A percentile compares a stretch with the other conserved stretches of the same genome.
Evolutionary conservation across 345 rosid genomes (phyloP).

Genomic region (Linum trigynum): DNA sequence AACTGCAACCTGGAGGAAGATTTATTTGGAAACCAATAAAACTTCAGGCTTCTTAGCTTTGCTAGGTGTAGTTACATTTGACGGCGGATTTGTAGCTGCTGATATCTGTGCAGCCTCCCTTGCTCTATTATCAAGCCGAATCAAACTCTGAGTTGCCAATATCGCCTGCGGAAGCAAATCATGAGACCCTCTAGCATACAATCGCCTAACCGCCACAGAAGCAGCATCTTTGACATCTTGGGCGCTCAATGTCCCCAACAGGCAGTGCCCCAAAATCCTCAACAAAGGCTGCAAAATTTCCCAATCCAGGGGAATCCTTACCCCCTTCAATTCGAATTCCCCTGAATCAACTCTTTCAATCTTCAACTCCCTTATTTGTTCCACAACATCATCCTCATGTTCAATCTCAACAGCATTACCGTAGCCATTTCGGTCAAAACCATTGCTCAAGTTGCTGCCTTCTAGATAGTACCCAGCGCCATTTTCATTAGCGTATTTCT

Average conservation of each 20-base stretch:
- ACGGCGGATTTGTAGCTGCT: constrained; percentile 25
- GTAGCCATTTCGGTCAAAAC: constrained; percentile 5
- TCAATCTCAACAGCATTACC: constrained; percentile 3
- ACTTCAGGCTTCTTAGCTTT: constrained; percentile 81
- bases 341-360: constrained; percentile 23
- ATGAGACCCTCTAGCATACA: constrained; percentile 91
- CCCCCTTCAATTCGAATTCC: constrained; percentile 32
- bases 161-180: constrained; percentile 88
- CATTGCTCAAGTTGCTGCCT: constrained; percentile 14
- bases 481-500: constrained; percentile 17
- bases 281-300: constrained; percentile 73
- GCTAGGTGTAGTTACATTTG: constrained; percentile 73
- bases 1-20: constrained; percentile 10
- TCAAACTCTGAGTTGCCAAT: constrained; percentile 67
- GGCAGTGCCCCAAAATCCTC: constrained; percentile 75
- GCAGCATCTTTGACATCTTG: constrained; percentile 75
- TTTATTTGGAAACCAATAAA: constrained; percentile 75
- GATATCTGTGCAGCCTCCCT: constrained; percentile 40
- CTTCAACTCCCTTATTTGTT: constrained; percentile 30
- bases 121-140: constrained; percentile 70
- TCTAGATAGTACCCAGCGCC: constrained; percentile 19
- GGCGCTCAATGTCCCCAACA: constrained; percentile 66
- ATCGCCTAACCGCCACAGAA: constrained; percentile 57
- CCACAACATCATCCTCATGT: constrained; percentile 28
- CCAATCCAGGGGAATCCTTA: constrained; percentile 89